Conservation (phyloP, 2,329 filamentous ascomycete species). For the Periconia digitata region DNA sequence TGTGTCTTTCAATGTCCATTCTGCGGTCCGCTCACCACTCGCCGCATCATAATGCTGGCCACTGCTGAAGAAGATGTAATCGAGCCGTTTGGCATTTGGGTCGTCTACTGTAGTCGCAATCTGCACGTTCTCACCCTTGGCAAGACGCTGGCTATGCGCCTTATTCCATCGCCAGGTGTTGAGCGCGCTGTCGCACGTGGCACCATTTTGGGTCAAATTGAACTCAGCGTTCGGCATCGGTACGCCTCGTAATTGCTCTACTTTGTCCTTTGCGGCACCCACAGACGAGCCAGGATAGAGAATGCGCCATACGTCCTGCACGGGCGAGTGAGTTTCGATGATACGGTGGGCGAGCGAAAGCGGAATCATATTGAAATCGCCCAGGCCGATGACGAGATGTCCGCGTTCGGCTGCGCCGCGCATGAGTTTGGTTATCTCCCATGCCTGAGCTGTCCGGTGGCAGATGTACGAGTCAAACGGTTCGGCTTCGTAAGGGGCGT, state of each 20-base stretch:
- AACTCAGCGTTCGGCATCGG: conserved; percentile 74
- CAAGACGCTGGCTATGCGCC: conserved; percentile 66
- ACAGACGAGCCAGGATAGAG: conserved; percentile 82
- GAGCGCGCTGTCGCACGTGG: conserved; percentile 79
- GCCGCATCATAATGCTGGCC: conserved; percentile 25
- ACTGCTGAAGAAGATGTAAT: conserved; percentile 81
- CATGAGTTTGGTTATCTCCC: conserved; percentile 91
- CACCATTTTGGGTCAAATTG: conserved; percentile 79
- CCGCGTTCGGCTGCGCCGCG: conserved; percentile 77
- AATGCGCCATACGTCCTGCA: conserved; percentile 82
- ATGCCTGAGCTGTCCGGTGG: conserved; percentile 89
- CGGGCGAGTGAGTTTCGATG: conserved; percentile 74
- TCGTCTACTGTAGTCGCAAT: conserved; percentile 70
- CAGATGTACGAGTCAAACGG: conserved; percentile 83
- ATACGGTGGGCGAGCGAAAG: conserved; percentile 80
- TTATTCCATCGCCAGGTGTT: conserved; percentile 95
- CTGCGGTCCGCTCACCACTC: conserved; percentile 27
- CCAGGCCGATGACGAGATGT: conserved; percentile 80
- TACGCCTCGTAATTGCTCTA: conserved; percentile 66
- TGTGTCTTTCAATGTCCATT: conserved; percentile 71
- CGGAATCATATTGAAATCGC: conserved; percentile 98
- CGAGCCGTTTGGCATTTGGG: conserved; percentile 78
- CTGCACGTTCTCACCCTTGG: conserved; percentile 63
- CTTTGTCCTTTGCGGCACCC: conserved; percentile 67
- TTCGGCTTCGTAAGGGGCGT: conserved; percentile 82